A percentile compares a stretch with the other conserved stretches of the same genome.
Evolutionary conservation across 495 filamentous ascomycete genomes (phyloP).

Genomic region (Penicillium roqueforti): DNA sequence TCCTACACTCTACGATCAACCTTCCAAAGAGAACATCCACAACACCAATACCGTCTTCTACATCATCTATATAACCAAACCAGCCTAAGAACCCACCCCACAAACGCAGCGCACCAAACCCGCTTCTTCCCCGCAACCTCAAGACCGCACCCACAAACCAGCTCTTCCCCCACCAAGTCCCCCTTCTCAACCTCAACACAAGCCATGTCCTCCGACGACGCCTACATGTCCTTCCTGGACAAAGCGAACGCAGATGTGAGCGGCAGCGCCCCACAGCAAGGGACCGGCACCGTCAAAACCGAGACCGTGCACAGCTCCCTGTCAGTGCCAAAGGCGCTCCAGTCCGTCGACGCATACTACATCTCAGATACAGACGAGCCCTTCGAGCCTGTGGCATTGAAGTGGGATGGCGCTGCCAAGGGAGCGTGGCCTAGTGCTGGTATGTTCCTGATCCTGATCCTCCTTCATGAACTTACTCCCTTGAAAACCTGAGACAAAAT

Average conservation of each 20-base stretch:
- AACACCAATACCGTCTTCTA: neutral
- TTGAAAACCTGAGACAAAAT: neutral
- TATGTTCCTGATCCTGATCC: conserved; percentile 29
- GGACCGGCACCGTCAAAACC: conserved; percentile 38
- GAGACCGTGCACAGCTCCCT: conserved; percentile 46
- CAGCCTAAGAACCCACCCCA: neutral
- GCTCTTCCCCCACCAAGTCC: conserved; percentile 4
- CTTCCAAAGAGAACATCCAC: neutral
- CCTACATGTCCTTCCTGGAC: conserved; percentile 75
- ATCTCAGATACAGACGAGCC: conserved; percentile 79
- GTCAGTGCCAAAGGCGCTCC: conserved; percentile 54
- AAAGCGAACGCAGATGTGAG: conserved; percentile 73
- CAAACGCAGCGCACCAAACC: neutral
- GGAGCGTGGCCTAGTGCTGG: conserved; percentile 59
- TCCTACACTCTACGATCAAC: neutral
- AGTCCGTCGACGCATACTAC: conserved; percentile 61
- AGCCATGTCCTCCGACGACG: conserved; percentile 71
- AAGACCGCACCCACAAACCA: neutral
- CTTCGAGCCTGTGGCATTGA: conserved; percentile 69
- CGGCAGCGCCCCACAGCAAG: conserved; percentile 29
- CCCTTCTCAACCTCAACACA: conserved; percentile 21
- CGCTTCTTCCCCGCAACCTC: conserved; percentile 13
- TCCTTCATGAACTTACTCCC: conserved; percentile 2
- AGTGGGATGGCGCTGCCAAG: conserved; percentile 49
- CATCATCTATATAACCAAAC: neutral